phyloP scores from a whole-genome alignment of 1,284 basidiomycete genomes.

The Lentinula novae-zelandiae region DNA sequence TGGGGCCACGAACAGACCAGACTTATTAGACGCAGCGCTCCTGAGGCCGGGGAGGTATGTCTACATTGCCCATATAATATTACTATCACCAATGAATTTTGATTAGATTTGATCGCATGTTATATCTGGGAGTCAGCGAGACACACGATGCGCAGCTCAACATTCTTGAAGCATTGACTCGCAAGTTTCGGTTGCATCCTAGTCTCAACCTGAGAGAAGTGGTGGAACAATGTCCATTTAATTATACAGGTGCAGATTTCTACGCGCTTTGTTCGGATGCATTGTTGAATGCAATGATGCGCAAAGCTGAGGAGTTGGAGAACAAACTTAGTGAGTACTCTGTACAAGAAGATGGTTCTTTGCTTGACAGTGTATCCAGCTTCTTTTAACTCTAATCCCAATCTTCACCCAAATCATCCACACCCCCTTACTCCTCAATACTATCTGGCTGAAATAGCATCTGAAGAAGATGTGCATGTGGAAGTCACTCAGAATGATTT shows the following conservation, averaged over 20 bases:
- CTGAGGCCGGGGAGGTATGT: constrained; percentile 84
- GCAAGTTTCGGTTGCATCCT: constrained; percentile 86
- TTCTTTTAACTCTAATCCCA: constrained; percentile 41
- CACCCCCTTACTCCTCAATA: constrained; percentile 87
- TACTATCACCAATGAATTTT: neutral
- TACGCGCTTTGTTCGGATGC: constrained; percentile 98
- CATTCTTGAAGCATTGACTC: constrained; percentile 87
- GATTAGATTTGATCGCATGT: constrained; percentile 90
- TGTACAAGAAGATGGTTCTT: neutral
- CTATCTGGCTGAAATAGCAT: constrained; percentile 86
- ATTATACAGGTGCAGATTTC: constrained; percentile 96
- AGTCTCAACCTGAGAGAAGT: constrained; percentile 64
- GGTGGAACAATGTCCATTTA: constrained; percentile 83
- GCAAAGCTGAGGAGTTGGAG: constrained; percentile 83
- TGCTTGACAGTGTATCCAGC: constrained; percentile 29
- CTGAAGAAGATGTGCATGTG: constrained; percentile 70
- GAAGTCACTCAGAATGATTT: constrained; percentile 78
- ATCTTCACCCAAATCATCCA: constrained; percentile 45
- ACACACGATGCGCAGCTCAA: constrained; percentile 85
- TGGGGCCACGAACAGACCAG: constrained; percentile 96
- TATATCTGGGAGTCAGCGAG: constrained; percentile 92
- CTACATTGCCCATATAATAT: constrained; percentile 3
- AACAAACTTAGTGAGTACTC: constrained; percentile 52
- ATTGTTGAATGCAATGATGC: constrained; percentile 92
- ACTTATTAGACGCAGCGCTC: constrained; percentile 90